A percentile compares a stretch with the other conserved stretches of the same genome.
These are phyloP conservation scores for Leucocoprinus sp. DNA, from an alignment of 768 basidiomycete species.

Conservation along the genomic window DNA sequence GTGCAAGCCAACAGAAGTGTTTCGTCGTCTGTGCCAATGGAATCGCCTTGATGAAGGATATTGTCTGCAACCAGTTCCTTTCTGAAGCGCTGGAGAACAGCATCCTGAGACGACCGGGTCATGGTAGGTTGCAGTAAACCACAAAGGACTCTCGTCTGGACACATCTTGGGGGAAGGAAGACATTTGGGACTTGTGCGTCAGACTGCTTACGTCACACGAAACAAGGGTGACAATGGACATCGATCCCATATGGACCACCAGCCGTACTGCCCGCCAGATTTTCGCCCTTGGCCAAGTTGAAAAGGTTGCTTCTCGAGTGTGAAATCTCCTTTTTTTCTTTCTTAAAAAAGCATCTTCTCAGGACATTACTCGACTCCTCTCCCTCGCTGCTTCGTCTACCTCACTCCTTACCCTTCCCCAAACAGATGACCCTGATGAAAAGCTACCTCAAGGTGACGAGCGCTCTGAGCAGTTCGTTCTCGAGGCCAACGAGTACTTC, in stretches of 20 bases:
- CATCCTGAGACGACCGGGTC: slow-evolving; percentile 16
- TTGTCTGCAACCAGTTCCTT: slow-evolving; percentile 42
- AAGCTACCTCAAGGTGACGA: slow-evolving; percentile 73
- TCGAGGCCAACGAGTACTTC: slow-evolving; percentile 81
- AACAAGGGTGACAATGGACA: slow-evolving; percentile 28
- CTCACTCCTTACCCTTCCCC: slow-evolving; percentile 73
- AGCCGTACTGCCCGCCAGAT: slow-evolving; percentile 79
- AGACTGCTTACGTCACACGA: slow-evolving; percentile 6
- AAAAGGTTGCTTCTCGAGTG: too few species aligned
- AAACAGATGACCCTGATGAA: slow-evolving; percentile 65
- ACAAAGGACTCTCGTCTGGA: background rate
- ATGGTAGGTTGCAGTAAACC: background rate
- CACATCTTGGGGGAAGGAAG: too few species aligned
- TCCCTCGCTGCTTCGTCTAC: slow-evolving; percentile 72
- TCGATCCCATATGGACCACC: slow-evolving; percentile 76
- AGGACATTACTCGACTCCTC: slow-evolving; percentile 76
- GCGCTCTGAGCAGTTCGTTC: slow-evolving; percentile 77
- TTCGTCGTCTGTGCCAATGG: slow-evolving; percentile 49
- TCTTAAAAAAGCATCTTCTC: background rate
- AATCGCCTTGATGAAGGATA: slow-evolving; percentile 50
- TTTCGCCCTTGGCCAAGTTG: slow-evolving; percentile 71
- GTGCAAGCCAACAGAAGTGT: slow-evolving; percentile 48
- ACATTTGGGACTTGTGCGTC: background rate
- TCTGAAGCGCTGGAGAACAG: slow-evolving; percentile 43
- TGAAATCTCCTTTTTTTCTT: background rate